Evolutionary conservation across 2,329 filamentous ascomycete species (phyloP), one percentile per base, ranked within the genome.

Genomic region (Huntiella decipiens): DNA sequence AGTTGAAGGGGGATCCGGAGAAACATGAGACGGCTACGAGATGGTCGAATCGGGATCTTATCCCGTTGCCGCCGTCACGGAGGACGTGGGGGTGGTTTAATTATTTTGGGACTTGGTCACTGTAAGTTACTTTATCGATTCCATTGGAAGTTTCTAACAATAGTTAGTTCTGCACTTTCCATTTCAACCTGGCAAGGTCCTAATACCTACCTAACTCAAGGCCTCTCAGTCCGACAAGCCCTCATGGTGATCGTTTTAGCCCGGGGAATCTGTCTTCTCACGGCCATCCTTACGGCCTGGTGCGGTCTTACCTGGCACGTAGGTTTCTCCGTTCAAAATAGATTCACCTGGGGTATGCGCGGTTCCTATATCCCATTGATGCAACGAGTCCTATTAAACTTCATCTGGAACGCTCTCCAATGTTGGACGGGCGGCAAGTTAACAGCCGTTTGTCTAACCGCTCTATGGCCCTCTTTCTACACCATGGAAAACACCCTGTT

Each of bases 391-490:
- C 42, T 70, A 42, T 57, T 70, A 6, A 68, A 68, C 52, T 68
- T 70, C 46, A 66, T 70, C 38, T 70, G 66, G 66, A 65, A 61
- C 34, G 63, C 65, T 4, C 56, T 67, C 0, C 65, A 68, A 51
- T 66, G 61, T 38, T 46, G 47, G 47, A 46, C 53, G 1, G 53
- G 53, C 10, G 53, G 53, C 5, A 52, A 52, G 8, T 51, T 52
- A 34, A 48, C 53, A 15, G 56, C 58, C 31, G 54, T 61, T 22
- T 63, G 63, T 52, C 52, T 68, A 16, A 64, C 65, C 13, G 65
- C 66, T 3, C 63, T 65, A 51, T 67, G 64, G 62, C 63, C 64
- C 4, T 61, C 59, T 11, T 68, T 64, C 48, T 54, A 58, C 7
- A 61, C 55, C 52, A 62, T 70, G 49, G 58, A 60, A 12, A 67